Conservation (phyloP, 495 filamentous ascomycete species). For the Xylaria bambusicola region DNA sequence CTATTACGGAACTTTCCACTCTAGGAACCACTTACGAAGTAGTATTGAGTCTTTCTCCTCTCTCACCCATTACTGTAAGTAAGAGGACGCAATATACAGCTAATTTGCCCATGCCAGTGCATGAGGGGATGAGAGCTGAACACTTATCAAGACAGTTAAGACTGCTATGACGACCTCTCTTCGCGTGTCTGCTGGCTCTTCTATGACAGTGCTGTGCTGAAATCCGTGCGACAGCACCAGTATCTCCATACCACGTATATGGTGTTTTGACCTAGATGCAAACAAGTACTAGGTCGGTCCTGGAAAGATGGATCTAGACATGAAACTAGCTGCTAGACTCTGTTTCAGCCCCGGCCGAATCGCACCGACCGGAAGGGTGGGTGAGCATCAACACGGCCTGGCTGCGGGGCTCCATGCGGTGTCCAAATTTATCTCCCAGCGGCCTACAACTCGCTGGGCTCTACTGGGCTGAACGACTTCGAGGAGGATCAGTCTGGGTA, state of each 20-base stretch:
- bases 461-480: not conserved
- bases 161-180: not conserved
- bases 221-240: not conserved
- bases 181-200: not conserved
- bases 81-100: no score
- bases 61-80: not conserved
- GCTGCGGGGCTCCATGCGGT: conserved; percentile 18
- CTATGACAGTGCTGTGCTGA: not conserved
- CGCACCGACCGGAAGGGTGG: conserved; percentile 7
- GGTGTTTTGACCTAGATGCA: conserved; percentile 6
- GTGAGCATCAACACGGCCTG: not conserved
- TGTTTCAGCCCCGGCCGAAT: conserved; percentile 14
- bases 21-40: conserved; percentile 7
- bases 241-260: not conserved
- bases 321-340: conserved; percentile 15
- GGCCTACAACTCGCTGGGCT: not conserved
- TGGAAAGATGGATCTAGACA: conserved; percentile 5
- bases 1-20: conserved; percentile 11
- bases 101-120: not conserved
- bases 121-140: not conserved
- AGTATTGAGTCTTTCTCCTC: not conserved
- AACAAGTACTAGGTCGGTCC: not conserved
- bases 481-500: not conserved
- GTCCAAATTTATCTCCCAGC: conserved; percentile 16
- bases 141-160: not conserved